Base-by-base conservation (phyloP, 75 land plant genomes). In the Picea glauca region DNA sequence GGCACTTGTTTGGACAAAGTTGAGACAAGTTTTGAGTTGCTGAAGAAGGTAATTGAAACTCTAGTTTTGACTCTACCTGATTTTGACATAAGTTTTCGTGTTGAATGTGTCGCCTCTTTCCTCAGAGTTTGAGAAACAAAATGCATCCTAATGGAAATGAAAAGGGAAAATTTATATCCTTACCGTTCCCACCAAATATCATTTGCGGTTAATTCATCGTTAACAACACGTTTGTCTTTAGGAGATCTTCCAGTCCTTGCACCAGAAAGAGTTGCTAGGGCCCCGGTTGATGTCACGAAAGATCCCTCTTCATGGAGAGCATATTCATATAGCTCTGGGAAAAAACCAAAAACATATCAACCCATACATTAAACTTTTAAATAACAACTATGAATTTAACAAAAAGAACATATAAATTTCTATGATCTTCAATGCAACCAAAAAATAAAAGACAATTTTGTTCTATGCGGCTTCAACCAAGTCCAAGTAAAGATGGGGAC, bases 161-260 rank as follows among this genome's bases (percentile, higher is more conserved):
- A 20, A 66, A 66, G 13, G 3, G 54, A 8, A 20, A 70, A 70
- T 18, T 70, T 21, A 23, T 77, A 21, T 35, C 30, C 84, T 80
- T 61, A 83, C 84, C 46, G 75, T 80, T 87, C 88, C 88, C 88
- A 86, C 88, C 88, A 86, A 58, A 86, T 30, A 59, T 85, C 87
- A 43, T 78, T 78, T 72, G 79, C 63, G 4, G 87, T 73, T 17
- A 73, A 38, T 58, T 77, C 87, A 72, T 86, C 88, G 50, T 65
- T 70, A 67, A 86, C 88, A 17, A 86, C 88, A 65, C 88, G 88
- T 77, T 86, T 86, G 84, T 86, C 88, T 61, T 86, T 86, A 2
- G 88, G 88, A 78, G 88, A 86, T 68, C 88, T 67, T 46, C 88
- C 88, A 15, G 88, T 86, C 62, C 85, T 86, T 14, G 88, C 88